These are phyloP conservation scores for Pseudisothecium myosuroides DNA, from an alignment of 225 moss, liverwort and hornwort genomes.

Conservation along the genomic window DNA sequence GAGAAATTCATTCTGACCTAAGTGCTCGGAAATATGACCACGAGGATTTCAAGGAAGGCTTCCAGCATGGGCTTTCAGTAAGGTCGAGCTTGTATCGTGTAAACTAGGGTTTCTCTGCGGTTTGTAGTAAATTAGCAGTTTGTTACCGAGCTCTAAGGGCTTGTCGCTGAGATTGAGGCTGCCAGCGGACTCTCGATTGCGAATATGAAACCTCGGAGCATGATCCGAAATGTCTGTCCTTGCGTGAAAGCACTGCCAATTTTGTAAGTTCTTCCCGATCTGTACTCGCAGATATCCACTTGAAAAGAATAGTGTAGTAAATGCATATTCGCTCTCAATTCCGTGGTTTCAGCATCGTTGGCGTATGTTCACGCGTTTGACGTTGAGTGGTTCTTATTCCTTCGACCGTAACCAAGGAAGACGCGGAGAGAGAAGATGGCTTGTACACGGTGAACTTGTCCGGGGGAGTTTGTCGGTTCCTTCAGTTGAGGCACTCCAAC, in stretches of 20 bases:
- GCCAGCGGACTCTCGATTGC: neutral
- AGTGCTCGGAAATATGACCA: neutral
- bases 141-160: neutral
- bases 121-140: neutral
- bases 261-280: neutral
- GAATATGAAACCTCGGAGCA: neutral
- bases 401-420: neutral
- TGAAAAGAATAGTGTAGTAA: neutral
- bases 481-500: neutral
- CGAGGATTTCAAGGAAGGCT: neutral
- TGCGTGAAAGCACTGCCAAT: neutral
- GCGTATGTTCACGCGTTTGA: neutral
- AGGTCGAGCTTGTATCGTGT: neutral
- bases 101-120: neutral
- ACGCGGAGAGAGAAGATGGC: neutral
- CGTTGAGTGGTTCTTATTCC: neutral
- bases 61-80: neutral
- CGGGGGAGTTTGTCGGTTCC: neutral
- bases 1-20: neutral
- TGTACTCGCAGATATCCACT: neutral
- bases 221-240: neutral
- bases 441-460: neutral
- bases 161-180: neutral
- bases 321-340: neutral
- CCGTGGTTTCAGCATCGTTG: neutral